phyloP scores from a whole-genome alignment of 2,329 filamentous ascomycete genomes.

The Grosmannia serpens region DNA sequence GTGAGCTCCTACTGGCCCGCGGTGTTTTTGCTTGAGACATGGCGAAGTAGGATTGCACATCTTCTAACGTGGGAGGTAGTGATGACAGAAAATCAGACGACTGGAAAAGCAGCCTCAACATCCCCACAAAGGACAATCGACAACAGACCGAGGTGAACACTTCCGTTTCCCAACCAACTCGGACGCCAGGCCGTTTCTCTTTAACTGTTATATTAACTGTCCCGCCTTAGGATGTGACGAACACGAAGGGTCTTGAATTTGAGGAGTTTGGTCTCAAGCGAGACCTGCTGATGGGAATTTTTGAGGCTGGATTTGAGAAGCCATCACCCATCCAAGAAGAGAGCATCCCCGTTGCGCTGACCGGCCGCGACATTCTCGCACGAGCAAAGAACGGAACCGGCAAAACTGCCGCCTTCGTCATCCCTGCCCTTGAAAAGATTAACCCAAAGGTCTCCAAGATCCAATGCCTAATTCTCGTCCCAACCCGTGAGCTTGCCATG shows the following conservation, averaged over 20 bases:
- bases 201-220: not conserved
- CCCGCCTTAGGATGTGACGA: slow-evolving; percentile 72
- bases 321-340: slow-evolving; percentile 99
- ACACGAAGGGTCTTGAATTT: slow-evolving; percentile 94
- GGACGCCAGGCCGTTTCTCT: not conserved
- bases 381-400: slow-evolving; percentile 97
- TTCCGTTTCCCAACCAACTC: not conserved
- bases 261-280: slow-evolving; percentile 94
- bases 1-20: slow-evolving; percentile 14
- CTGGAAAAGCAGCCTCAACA: slow-evolving; percentile 64
- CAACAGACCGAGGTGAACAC: slow-evolving; percentile 64
- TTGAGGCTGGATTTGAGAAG: slow-evolving; percentile 97
- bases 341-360: slow-evolving; percentile 91
- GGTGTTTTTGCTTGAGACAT: not conserved
- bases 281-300: slow-evolving; percentile 96
- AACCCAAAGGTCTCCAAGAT: slow-evolving; percentile 96
- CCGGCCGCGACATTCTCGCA: slow-evolving; percentile 87
- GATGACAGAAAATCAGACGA: slow-evolving; percentile 44
- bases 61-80: slow-evolving; percentile 20
- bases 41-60: not conserved
- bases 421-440: slow-evolving; percentile 87
- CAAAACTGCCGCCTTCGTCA: slow-evolving; percentile 96
- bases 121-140: slow-evolving; percentile 63
- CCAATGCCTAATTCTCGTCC: slow-evolving; percentile 91
- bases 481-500: slow-evolving; percentile 90